Evolutionary conservation across 371 early-diverging fungal genomes (phyloP).

Genomic region (Mucor irregularis): DNA sequence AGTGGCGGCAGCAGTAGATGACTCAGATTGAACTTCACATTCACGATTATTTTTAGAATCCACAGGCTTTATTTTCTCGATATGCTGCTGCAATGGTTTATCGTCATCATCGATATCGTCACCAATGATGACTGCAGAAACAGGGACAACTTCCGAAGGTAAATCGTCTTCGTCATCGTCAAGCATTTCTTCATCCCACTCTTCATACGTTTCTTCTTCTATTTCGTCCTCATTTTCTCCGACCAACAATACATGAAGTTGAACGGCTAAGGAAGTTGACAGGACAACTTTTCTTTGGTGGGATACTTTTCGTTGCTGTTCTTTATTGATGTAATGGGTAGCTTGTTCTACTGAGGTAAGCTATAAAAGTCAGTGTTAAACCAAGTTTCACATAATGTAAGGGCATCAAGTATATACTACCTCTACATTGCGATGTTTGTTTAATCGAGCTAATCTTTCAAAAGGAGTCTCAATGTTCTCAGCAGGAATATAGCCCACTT

Average conservation of each 20-base stretch:
- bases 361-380: constrained; percentile 2
- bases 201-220: constrained; percentile 27
- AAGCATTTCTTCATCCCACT: constrained; percentile 31
- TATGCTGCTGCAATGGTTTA: neutral
- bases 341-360: constrained; percentile 26
- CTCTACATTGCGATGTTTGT: constrained; percentile 78
- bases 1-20: neutral
- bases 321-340: constrained; percentile 14
- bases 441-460: constrained; percentile 88
- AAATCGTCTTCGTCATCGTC: constrained; percentile 17
- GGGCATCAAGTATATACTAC: constrained; percentile 1
- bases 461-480: constrained; percentile 91
- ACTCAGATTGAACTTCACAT: neutral
- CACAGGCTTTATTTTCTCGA: neutral
- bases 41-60: constrained; percentile 1
- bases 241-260: constrained; percentile 19
- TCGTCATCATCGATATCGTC: neutral
- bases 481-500: constrained; percentile 93
- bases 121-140: too few relatives aligned
- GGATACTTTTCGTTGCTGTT: neutral
- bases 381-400: neutral
- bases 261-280: constrained; percentile 23
- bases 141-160: too few relatives aligned
- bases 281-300: constrained; percentile 14
- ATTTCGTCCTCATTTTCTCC: constrained; percentile 26